Base-by-base conservation (phyloP, 805 yeast genomes). In the Saturnispora silvae region DNA sequence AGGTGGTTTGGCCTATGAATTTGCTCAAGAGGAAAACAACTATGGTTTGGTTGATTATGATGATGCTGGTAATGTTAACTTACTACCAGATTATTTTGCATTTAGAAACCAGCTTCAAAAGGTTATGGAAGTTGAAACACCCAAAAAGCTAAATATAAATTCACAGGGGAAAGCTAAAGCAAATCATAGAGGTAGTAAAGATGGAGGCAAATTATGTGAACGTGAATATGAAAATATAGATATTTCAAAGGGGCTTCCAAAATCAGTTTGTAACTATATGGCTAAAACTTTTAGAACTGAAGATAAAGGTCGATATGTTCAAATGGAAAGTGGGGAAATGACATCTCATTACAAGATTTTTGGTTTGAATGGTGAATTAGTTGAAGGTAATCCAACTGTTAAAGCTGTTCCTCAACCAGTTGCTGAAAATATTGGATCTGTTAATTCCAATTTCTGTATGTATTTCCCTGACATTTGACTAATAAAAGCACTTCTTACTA, bases 1-100 rank as follows among this genome's bases (percentile, higher is more conserved):
- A 18, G 98, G 98, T 48, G 98, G 97, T 30, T 67, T 89, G 42
- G 94, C 87, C 14, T 87, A 86, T 60, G 95, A 87, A 61, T 87
- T 80, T 62, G 72, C 83, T 14, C 72, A 81, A 54, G 95, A 85
- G 59, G 69, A 64, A n/a, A 73, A 77, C 46, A 58, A 82, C 52
- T 87, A 84, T 57, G 97, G 97, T 22, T 65, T 89, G 35, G 97
- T 89, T 34, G 53, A 71, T 42, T 64, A 85, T 41, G 40, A 38
- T 33, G 67, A 53, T 3, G 54, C 59, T 35, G 73, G 72, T 1
- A 60, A 68, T 45, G 65, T 63, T 9, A 57, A 58, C 22, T 40
- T 72, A 4, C 51, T 67, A 32, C 52, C 59, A 4, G 79, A 72
- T 44, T 72, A 62, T 42, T 44, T 58, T 15, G 47, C 61, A 14